These are phyloP conservation scores for Erodium trifolium DNA, from an alignment of 441 rosid genomes.

Conservation along the genomic window DNA sequence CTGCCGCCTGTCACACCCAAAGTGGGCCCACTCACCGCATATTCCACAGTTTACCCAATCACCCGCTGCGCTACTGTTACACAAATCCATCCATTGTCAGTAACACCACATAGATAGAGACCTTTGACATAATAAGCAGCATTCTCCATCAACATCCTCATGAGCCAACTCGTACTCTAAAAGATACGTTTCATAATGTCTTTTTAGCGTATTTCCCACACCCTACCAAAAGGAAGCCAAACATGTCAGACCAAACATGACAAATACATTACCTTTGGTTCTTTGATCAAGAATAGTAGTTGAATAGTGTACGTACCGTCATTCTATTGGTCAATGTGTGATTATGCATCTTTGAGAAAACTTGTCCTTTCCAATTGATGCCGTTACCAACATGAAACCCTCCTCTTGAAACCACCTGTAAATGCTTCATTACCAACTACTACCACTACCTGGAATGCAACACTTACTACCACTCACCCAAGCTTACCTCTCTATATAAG, in stretches of 20 bases:
- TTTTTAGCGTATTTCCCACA: conserved; percentile 88
- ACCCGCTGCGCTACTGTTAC: conserved; percentile 96
- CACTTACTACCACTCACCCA: background rate
- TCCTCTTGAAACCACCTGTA: conserved; percentile 94
- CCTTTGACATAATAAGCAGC: conserved; percentile 97
- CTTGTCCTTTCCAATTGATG: conserved; percentile 99
- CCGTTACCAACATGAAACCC: conserved; percentile 98
- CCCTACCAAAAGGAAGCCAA: conserved; percentile 37
- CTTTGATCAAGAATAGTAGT: no score
- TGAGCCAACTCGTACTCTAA: conserved; percentile 95
- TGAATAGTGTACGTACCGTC: conserved; percentile 47
- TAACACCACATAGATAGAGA: conserved; percentile 19
- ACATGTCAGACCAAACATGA: background rate
- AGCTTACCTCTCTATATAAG: conserved; percentile 85
- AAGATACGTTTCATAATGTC: conserved; percentile 96
- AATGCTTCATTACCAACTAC: conserved; percentile 15
- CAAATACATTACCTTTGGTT: no score
- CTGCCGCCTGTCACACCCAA: conserved; percentile 94
- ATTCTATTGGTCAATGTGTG: conserved; percentile 92
- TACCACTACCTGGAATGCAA: background rate
- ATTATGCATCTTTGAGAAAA: conserved; percentile 98
- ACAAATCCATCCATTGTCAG: conserved; percentile 13
- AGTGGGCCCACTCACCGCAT: conserved; percentile 99
- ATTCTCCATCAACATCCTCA: conserved; percentile 98
- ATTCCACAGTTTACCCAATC: conserved; percentile 98